These are phyloP conservation scores for Acorus calamus DNA, from an alignment of 106 monocot species.

Conservation along the genomic window DNA sequence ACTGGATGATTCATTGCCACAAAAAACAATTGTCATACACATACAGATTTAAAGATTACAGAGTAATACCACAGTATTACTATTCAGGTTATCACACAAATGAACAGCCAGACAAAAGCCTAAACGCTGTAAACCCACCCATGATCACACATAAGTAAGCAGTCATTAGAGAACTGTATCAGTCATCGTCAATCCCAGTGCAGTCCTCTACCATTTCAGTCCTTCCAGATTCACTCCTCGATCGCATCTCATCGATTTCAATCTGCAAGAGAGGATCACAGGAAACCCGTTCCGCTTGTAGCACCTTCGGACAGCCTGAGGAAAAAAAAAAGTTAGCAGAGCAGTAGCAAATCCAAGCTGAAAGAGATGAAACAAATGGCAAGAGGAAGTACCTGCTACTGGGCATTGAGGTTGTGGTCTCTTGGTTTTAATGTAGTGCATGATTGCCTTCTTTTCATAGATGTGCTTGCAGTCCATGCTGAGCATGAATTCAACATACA, in stretches of 20 bases:
- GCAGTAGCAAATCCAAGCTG: constrained; percentile 1
- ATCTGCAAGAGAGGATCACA: constrained; percentile 66
- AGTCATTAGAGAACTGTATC: background rate
- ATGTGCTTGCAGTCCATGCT: constrained; percentile 94
- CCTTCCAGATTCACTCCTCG: constrained; percentile 9
- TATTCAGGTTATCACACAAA: no score
- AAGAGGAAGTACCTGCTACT: constrained; percentile 49
- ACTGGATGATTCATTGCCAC: no score
- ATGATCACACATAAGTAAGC: no score
- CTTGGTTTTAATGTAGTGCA: constrained; percentile 60
- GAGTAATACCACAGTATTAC: no score
- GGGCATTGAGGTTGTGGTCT: constrained; percentile 59
- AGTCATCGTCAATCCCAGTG: constrained; percentile 42
- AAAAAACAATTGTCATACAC: no score
- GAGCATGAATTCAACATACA: constrained; percentile 3
- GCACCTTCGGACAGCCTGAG: constrained; percentile 70
- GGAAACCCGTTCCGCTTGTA: constrained; percentile 37
- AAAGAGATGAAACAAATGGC: background rate
- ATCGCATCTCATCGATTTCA: constrained; percentile 72
- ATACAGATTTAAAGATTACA: no score
- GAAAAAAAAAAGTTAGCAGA: constrained; percentile 2
- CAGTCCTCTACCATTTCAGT: constrained; percentile 56
- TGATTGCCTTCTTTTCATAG: constrained; percentile 65
- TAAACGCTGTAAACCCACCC: no score
- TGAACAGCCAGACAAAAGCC: no score